Conservation (phyloP, 805 yeast genomes). For the Lachancea kluyveri region DNA sequence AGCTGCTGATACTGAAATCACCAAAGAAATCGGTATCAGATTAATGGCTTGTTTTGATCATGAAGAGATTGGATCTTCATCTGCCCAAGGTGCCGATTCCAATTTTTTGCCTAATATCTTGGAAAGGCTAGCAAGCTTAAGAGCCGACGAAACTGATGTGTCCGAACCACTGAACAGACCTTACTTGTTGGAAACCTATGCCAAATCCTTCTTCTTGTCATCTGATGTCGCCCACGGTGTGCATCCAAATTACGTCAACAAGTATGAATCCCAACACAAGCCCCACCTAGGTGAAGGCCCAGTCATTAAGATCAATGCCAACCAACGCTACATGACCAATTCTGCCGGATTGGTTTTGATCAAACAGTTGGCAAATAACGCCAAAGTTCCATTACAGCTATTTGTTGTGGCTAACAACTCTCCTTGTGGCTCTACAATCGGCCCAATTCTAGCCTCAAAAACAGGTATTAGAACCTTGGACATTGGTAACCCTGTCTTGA, state of each 20-base stretch:
- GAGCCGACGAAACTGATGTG: slow-evolving; percentile 33
- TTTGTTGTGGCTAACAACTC: slow-evolving; percentile 92
- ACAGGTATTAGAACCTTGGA: slow-evolving; percentile 85
- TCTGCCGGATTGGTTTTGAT: slow-evolving; percentile 80
- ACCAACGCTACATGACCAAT: slow-evolving; percentile 92
- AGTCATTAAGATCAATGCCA: slow-evolving; percentile 88
- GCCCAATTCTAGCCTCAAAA: slow-evolving; percentile 85
- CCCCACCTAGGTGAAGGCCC: slow-evolving; percentile 88
- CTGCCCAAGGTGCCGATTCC: slow-evolving; percentile 96
- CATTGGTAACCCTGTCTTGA: slow-evolving; percentile 84
- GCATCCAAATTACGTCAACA: slow-evolving; percentile 80
- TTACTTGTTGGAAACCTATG: slow-evolving; percentile 47
- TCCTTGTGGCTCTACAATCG: slow-evolving; percentile 95
- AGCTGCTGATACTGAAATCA: slow-evolving; percentile 38
- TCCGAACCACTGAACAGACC: slow-evolving; percentile 28
- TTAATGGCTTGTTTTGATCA: slow-evolving; percentile 86
- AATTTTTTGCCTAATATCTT: slow-evolving; percentile 78
- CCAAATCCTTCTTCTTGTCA: slow-evolving; percentile 81
- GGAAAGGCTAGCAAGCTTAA: slow-evolving; percentile 53
- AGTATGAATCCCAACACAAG: slow-evolving; percentile 71
- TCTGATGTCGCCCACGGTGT: slow-evolving; percentile 98
- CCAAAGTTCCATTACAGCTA: slow-evolving; percentile 77
- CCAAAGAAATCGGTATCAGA: slow-evolving; percentile 52
- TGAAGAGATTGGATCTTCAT: slow-evolving; percentile 89
- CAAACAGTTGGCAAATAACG: slow-evolving; percentile 60